phyloP scores from a whole-genome alignment of 371 early-diverging fungal genomes.

The Sanchytrium tribonematis region DNA sequence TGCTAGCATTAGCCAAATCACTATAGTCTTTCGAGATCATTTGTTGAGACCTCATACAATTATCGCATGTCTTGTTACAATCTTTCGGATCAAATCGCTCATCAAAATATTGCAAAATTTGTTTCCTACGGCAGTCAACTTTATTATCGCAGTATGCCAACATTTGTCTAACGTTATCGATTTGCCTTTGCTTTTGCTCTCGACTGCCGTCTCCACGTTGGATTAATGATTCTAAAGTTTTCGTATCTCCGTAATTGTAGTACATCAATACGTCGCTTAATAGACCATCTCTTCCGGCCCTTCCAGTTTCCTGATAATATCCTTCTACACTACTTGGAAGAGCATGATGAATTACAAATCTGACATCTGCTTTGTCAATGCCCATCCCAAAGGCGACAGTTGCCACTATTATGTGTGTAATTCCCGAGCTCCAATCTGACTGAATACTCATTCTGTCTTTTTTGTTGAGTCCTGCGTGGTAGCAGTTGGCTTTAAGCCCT shows the following conservation, averaged over 20 bases:
- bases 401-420: slow-evolving; percentile 72
- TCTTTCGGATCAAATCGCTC: slow-evolving; percentile 39
- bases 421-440: slow-evolving; percentile 50
- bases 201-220: slow-evolving; percentile 50
- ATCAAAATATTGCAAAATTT: slow-evolving; percentile 51
- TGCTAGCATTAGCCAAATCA: slow-evolving; percentile 21
- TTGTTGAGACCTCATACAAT: slow-evolving; percentile 27
- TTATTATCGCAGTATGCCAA: slow-evolving; percentile 79
- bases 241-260: slow-evolving; percentile 54
- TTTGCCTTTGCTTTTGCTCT: slow-evolving; percentile 46
- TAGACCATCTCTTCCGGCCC: slow-evolving; percentile 92
- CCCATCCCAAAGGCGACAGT: slow-evolving; percentile 97
- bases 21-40: slow-evolving; percentile 21
- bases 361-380: slow-evolving; percentile 94
- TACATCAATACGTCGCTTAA: slow-evolving; percentile 61
- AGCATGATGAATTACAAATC: slow-evolving; percentile 91
- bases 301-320: slow-evolving; percentile 97
- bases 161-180: slow-evolving; percentile 61
- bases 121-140: slow-evolving; percentile 68
- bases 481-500: slow-evolving; percentile 30
- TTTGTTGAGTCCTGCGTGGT: slow-evolving; percentile 82
- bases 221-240: slow-evolving; percentile 40
- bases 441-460: slow-evolving; percentile 61
- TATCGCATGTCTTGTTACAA: slow-evolving; percentile 79
- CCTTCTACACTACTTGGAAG: slow-evolving; percentile 88